Evolutionary conservation across 306 rosid genomes (phyloP).

Genomic region (Herpetospermum pedunculosum): DNA sequence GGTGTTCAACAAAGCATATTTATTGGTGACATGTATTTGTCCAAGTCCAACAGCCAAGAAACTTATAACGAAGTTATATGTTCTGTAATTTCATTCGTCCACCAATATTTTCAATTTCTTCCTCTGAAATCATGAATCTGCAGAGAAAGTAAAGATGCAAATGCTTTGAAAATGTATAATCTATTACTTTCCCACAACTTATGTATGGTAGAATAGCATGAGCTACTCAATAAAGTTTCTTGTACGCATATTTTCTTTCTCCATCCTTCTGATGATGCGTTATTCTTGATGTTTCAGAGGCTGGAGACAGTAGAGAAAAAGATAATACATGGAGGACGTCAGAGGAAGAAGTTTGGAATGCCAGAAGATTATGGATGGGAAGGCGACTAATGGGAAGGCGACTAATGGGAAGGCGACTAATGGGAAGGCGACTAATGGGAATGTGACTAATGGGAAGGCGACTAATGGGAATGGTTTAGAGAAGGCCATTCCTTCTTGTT

Average conservation of each 20-base stretch:
- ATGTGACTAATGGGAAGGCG: slow-evolving; percentile 98
- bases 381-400: slow-evolving; percentile 70
- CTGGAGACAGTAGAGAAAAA: slow-evolving; percentile 81
- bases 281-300: slow-evolving; percentile 34
- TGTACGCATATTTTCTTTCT: neutral
- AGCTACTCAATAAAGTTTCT: neutral
- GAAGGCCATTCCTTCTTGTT: slow-evolving; percentile 75
- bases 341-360: slow-evolving; percentile 96
- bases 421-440: slow-evolving; percentile 45
- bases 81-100: neutral
- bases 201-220: neutral
- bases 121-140: neutral
- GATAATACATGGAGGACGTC: slow-evolving; percentile 73
- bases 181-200: neutral
- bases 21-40: neutral
- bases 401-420: slow-evolving; percentile 55
- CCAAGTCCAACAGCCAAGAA: neutral
- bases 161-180: neutral
- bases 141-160: neutral
- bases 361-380: slow-evolving; percentile 98
- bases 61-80: neutral
- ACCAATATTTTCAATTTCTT: neutral
- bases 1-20: neutral
- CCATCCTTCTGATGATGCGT: slow-evolving; percentile 10
- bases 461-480: slow-evolving; percentile 37